A percentile compares a stretch with the other conserved stretches of the same genome.
Conservation (phyloP, 2,329 filamentous ascomycete genomes). For the Leptoxyphium fumago region DNA sequence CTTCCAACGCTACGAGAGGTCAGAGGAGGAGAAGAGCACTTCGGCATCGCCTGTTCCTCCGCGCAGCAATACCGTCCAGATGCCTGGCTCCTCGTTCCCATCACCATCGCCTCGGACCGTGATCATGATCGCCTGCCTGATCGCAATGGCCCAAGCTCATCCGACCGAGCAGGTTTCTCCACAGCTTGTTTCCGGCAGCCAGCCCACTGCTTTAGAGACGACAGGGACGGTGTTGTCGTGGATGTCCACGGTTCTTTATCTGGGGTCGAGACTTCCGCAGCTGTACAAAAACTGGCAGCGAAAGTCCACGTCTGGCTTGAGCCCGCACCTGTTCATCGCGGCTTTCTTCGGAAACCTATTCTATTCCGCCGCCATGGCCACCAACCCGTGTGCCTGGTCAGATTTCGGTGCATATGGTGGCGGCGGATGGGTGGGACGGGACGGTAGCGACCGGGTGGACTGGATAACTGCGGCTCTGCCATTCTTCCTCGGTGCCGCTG, state of each 20-base stretch:
- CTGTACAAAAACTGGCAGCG: conserved; percentile 50
- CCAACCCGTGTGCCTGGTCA: conserved; percentile 49
- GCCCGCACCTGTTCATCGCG: conserved; percentile 47
- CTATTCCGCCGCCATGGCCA: conserved; percentile 47
- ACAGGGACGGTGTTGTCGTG: conserved; percentile 40
- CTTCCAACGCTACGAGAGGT: conserved; percentile 7
- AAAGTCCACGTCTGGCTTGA: conserved; percentile 49
- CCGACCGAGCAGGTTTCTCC: conserved; percentile 1
- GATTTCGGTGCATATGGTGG: conserved; percentile 40
- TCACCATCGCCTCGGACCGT: conserved; percentile 32
- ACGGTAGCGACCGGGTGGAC: conserved; percentile 38
- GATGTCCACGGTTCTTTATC: conserved; percentile 40
- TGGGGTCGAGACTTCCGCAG: conserved; percentile 47
- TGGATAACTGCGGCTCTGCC: conserved; percentile 46
- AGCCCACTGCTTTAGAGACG: conserved; percentile 23
- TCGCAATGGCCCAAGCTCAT: conserved; percentile 28
- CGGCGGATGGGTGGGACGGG: conserved; percentile 41
- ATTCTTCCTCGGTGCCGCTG: conserved; percentile 52
- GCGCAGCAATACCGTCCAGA: conserved; percentile 13
- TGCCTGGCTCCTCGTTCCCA: conserved; percentile 25
- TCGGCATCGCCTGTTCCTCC: conserved; percentile 10
- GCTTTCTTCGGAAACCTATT: conserved; percentile 55
- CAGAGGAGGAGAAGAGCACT: conserved; percentile 13
- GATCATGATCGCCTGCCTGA: conserved; percentile 30
- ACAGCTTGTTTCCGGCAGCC: conserved; percentile 2